A percentile compares a stretch with the other conserved stretches of the same genome.
Conservation (phyloP, 257 asterid species). For the Nicotiana tabacum region DNA sequence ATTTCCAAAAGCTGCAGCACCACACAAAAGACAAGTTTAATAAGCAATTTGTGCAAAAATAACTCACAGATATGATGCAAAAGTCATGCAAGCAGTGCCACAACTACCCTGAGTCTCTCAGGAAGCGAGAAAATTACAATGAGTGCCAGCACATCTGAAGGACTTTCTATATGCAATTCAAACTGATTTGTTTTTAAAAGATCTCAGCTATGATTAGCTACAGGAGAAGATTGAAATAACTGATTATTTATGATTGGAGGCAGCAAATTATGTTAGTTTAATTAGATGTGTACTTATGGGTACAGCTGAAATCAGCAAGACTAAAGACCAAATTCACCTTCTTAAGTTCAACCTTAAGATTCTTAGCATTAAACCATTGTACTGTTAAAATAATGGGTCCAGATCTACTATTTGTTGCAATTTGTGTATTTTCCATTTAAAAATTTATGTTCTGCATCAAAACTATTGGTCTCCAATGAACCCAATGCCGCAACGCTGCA, state of each 20-base stretch:
- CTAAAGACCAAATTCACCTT: not conserved
- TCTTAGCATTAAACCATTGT: no score
- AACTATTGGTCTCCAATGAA: no score
- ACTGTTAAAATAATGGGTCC: no score
- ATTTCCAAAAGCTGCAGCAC: constrained; percentile 91
- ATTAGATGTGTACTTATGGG: not conserved
- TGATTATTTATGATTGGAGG: not conserved
- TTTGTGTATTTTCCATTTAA: no score
- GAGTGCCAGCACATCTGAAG: not conserved
- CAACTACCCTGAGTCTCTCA: not conserved
- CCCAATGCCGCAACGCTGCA: no score
- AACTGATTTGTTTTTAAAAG: not conserved
- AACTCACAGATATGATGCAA: not conserved
- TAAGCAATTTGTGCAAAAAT: not conserved
- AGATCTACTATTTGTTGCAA: no score
- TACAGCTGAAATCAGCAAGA: not conserved
- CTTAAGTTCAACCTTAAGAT: no score
- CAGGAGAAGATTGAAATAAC: not conserved
- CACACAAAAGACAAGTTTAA: constrained; percentile 1
- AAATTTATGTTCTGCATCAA: no score
- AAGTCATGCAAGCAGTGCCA: not conserved
- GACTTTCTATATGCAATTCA: not conserved
- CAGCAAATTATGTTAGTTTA: not conserved
- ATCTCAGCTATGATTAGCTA: not conserved
- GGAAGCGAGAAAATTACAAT: not conserved